phyloP scores from a whole-genome alignment of 768 basidiomycete genomes.

The Agrocybe praecox region DNA sequence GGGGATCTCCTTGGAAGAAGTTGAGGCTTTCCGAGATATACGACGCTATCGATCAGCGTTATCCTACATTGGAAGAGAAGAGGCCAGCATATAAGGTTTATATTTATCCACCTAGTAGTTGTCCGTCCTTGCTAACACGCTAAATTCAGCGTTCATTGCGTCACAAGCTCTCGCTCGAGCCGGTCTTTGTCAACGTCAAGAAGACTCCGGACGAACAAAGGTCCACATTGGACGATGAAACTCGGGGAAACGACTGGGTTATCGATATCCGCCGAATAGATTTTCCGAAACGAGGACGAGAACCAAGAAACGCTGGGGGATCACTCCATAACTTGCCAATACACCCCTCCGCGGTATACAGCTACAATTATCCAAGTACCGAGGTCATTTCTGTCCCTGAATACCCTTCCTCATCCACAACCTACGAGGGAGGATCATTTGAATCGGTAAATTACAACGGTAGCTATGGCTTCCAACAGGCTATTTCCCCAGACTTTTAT shows the following conservation, averaged over 20 bases:
- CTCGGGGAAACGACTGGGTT: background rate
- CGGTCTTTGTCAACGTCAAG: background rate
- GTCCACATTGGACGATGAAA: background rate
- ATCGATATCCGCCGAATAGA: background rate
- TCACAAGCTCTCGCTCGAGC: background rate
- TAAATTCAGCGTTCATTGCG: background rate
- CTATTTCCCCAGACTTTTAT: too few relatives aligned
- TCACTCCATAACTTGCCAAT: too few relatives aligned
- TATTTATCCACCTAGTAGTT: too few relatives aligned
- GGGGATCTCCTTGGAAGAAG: background rate
- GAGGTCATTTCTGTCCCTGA: too few relatives aligned
- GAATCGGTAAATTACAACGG: too few relatives aligned
- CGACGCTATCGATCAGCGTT: background rate
- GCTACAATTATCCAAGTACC: too few relatives aligned
- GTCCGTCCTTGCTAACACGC: too few relatives aligned
- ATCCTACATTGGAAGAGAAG: background rate
- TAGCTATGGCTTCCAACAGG: too few relatives aligned
- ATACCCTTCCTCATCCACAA: too few relatives aligned
- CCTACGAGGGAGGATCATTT: too few relatives aligned
- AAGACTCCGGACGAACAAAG: background rate
- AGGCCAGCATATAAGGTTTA: background rate
- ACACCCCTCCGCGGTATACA: too few relatives aligned
- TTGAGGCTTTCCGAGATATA: background rate
- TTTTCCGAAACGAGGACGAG: background rate
- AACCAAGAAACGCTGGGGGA: too few relatives aligned